Conservation (phyloP, 306 rosid species). For the Mucuna pruriens region DNA sequence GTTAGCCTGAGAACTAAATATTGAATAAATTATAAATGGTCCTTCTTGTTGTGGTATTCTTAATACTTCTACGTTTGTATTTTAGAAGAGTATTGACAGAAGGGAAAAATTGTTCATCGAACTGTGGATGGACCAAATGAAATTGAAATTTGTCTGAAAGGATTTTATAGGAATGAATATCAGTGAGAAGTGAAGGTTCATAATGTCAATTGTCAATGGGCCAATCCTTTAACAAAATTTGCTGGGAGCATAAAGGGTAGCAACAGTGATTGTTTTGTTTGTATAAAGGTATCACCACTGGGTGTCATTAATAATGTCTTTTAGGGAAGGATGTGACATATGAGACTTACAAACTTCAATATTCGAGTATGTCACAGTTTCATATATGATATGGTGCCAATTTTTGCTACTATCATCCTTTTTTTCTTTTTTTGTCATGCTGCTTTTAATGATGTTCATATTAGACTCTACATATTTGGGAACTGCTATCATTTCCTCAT, state of each 20-base stretch:
- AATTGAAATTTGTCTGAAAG: slow-evolving; percentile 10
- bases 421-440: neutral
- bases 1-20: slow-evolving; percentile 4
- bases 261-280: slow-evolving; percentile 4
- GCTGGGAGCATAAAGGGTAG: neutral
- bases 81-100: neutral
- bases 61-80: neutral
- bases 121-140: slow-evolving; percentile 20
- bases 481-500: slow-evolving; percentile 38
- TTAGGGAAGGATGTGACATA: neutral
- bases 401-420: neutral
- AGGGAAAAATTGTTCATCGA: neutral
- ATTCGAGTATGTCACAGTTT: neutral
- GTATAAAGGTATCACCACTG: slow-evolving; percentile 16
- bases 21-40: slow-evolving; percentile 7
- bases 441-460: slow-evolving; percentile 22
- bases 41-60: neutral
- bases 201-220: neutral
- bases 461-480: slow-evolving; percentile 3
- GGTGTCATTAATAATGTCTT: neutral
- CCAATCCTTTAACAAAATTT: slow-evolving; percentile 17
- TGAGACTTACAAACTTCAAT: slow-evolving; percentile 5
- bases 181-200: neutral
- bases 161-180: slow-evolving; percentile 10
- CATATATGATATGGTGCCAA: slow-evolving; percentile 13